These are phyloP conservation scores for Fusarium mexicanum DNA, from an alignment of 2,329 filamentous ascomycete species.

Conservation along the genomic window DNA sequence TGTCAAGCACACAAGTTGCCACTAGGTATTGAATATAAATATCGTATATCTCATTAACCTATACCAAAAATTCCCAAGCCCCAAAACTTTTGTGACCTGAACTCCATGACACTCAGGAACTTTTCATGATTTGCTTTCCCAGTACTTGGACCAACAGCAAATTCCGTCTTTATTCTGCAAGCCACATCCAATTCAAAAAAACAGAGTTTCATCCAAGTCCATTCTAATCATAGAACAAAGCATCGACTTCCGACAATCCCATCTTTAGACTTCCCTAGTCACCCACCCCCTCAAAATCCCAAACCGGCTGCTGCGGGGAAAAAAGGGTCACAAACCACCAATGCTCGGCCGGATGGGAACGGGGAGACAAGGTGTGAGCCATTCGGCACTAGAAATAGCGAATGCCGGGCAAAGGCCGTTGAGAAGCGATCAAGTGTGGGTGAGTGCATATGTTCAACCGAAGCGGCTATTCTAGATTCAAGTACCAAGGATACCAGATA, in stretches of 20 bases:
- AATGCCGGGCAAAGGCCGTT: constrained; percentile 25
- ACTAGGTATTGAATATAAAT: neutral
- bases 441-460: constrained; percentile 2
- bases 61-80: neutral
- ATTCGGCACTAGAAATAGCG: constrained; percentile 21
- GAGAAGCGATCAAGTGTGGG: neutral
- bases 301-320: constrained; percentile 9
- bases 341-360: constrained; percentile 23
- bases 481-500: neutral
- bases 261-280: constrained; percentile 25
- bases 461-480: neutral
- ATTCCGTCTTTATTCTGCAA: neutral
- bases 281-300: neutral
- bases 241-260: constrained; percentile 15
- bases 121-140: neutral
- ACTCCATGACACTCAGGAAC: neutral
- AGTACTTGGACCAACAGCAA: neutral
- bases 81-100: too few relatives aligned
- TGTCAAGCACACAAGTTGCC: neutral
- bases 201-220: neutral
- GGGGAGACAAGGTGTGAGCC: neutral
- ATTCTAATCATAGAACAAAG: constrained; percentile 18
- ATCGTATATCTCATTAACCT: neutral
- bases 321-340: neutral
- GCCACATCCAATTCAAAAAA: neutral